Percentiles rank a stretch among this genome's conserved stretches.
Evolutionary conservation across 2,329 filamentous ascomycete species (phyloP).

Genomic region (Diaporthe velutina): DNA sequence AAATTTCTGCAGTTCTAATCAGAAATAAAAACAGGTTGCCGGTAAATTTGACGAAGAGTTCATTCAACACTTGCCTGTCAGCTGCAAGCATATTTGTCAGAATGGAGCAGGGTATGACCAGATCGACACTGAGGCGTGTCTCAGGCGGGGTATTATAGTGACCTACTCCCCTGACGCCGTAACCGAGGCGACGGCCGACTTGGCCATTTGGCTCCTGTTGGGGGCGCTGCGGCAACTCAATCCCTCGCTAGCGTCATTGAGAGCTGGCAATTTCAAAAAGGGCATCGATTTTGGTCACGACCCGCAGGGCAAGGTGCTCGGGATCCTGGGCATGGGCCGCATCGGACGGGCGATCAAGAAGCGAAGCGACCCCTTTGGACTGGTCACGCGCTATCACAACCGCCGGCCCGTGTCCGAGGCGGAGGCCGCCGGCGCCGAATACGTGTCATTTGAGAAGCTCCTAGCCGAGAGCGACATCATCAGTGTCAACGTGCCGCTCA

Average conservation of each 20-base stretch:
- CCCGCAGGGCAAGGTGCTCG: conserved; percentile 58
- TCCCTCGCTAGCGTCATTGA: conserved; percentile 52
- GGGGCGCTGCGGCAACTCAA: conserved; percentile 60
- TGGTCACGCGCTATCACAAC: conserved; percentile 60
- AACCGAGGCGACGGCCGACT: conserved; percentile 64
- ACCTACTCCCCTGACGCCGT: conserved; percentile 67
- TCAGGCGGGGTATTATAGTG: conserved; percentile 61
- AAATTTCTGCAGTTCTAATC: not conserved
- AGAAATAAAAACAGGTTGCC: conserved; percentile 24
- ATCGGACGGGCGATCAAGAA: conserved; percentile 59
- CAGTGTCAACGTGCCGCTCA: conserved; percentile 56
- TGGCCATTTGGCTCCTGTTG: conserved; percentile 55
- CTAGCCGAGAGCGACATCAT: conserved; percentile 57
- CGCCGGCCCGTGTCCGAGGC: conserved; percentile 50
- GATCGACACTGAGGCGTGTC: conserved; percentile 56
- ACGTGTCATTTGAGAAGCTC: conserved; percentile 55
- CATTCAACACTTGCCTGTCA: conserved; percentile 47
- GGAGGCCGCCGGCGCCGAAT: conserved; percentile 52
- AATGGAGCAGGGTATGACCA: conserved; percentile 60
- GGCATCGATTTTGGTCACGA: conserved; percentile 49
- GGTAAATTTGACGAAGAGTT: conserved; percentile 59
- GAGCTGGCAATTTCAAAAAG: conserved; percentile 54
- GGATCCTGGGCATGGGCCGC: conserved; percentile 62
- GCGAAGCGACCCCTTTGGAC: conserved; percentile 56
- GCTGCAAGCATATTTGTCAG: conserved; percentile 51